Evolutionary conservation across 768 basidiomycete genomes (phyloP), one percentile per base, ranked within the genome.

Genomic region (Mycena venus): DNA sequence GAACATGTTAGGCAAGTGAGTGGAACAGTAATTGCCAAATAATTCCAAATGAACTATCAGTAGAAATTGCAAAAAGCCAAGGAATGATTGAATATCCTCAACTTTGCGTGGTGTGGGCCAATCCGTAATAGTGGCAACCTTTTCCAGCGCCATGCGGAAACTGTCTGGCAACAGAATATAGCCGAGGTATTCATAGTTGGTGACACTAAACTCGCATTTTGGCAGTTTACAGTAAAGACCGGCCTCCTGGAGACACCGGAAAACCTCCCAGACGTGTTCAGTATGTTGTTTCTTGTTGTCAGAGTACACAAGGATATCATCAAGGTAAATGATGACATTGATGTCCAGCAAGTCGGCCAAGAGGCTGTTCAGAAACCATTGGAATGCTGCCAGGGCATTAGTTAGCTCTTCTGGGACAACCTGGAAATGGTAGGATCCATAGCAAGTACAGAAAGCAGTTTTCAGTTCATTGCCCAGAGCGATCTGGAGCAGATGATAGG

Each of bases 11-110:
- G n/a, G n/a, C n/a, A n/a, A n/a, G n/a, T n/a, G n/a, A n/a, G n/a
- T n/a, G n/a, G n/a, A n/a, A n/a, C n/a, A n/a, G 49, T 29, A 6
- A 81, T 79, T 0, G 55, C 4, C 0, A 80, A 79, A 59, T 79
- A 85, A 0, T 72, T 53, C 79, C 9, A 31, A 14, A 64, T 64
- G 47, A 64, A 49, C 14, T 27, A 29, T 1, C 44, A 27, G n/a
- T 64, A 64, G 44, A 64, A 64, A 23, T 64, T 64, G 31, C 44
- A 47, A 34, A n/a, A 64, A 49, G 2, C 62, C 62, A 23, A 64
- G 47, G 47, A 64, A 64, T 4, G 62, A 64, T 17, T 64, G 62
- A 15, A 64, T 19, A 19, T 64, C 56, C 29, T 58, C 32, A 25
- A 58, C 56, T 14, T 58, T 58, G 27, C 56, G 29, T 3, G 56